Conservation (phyloP, 441 rosid species). For the Euphorbia corollata region DNA sequence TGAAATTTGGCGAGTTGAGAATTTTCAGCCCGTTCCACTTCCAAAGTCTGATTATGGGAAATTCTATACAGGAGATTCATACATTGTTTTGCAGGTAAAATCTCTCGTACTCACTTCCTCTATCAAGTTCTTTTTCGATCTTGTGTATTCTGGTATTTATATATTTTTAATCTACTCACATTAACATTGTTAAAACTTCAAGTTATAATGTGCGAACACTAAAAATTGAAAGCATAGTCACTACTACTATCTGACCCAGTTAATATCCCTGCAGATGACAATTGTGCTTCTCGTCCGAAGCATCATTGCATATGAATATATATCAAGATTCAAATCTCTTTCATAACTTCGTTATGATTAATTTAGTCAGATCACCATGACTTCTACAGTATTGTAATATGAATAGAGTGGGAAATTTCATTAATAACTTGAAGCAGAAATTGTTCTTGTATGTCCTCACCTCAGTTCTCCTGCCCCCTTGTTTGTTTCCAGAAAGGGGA, state of each 20-base stretch:
- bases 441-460: not conserved
- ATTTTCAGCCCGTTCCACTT: constrained; percentile 76
- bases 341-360: not conserved
- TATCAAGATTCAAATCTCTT: not conserved
- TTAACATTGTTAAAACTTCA: constrained; percentile 1
- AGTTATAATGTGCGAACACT: not conserved
- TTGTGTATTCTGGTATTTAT: not conserved
- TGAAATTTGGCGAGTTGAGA: constrained; percentile 97
- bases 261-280: not conserved
- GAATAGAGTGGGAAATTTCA: not conserved
- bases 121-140: not conserved
- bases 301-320: not conserved
- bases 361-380: not conserved
- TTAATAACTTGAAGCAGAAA: not conserved
- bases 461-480: not conserved
- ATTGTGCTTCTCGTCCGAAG: not conserved
- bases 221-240: not conserved
- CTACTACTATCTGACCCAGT: not conserved
- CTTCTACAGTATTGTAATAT: not conserved
- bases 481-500: constrained; percentile 1
- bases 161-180: not conserved
- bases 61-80: constrained; percentile 87
- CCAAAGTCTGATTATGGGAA: constrained; percentile 89
- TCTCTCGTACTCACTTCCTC: not conserved
- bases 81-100: constrained; percentile 82